phyloP scores from a whole-genome alignment of 148 eudicot species.

The Chenopodium formosanum region DNA sequence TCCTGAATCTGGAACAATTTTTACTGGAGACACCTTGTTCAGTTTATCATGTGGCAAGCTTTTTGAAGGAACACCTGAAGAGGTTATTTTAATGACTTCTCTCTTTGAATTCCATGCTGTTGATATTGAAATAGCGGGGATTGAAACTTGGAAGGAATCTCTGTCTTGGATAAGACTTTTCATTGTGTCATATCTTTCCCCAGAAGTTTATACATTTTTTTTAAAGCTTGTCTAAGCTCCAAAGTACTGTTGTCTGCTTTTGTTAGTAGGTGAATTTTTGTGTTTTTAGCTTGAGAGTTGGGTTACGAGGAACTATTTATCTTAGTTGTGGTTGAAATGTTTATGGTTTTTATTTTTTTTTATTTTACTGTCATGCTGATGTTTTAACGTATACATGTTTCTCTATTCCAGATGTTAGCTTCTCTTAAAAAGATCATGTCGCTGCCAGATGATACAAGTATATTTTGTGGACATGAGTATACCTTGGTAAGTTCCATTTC shows the following conservation, averaged over 20 bases:
- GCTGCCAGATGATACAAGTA: slow-evolving; percentile 73
- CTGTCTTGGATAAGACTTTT: background rate
- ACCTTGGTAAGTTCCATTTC: slow-evolving; percentile 57
- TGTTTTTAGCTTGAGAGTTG: background rate
- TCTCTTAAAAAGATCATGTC: slow-evolving; percentile 66
- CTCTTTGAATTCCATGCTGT: background rate
- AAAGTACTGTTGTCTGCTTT: background rate
- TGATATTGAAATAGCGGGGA: background rate
- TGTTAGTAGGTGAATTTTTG: background rate
- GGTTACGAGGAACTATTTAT: background rate
- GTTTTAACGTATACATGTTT: background rate
- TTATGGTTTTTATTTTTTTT: no score
- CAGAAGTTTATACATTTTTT: background rate
- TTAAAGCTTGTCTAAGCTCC: background rate
- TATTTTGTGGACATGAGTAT: slow-evolving; percentile 92
- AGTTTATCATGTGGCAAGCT: slow-evolving; percentile 92
- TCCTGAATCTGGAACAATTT: slow-evolving; percentile 69
- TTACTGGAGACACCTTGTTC: slow-evolving; percentile 86
- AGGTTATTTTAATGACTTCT: slow-evolving; percentile 29
- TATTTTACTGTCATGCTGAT: background rate
- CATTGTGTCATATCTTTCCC: background rate
- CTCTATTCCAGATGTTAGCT: slow-evolving; percentile 54
- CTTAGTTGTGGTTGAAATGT: background rate
- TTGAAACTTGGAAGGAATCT: background rate
- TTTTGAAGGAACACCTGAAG: slow-evolving; percentile 81